phyloP scores from a whole-genome alignment of 1,284 basidiomycete species.

The Ceratobasidium sp. region DNA sequence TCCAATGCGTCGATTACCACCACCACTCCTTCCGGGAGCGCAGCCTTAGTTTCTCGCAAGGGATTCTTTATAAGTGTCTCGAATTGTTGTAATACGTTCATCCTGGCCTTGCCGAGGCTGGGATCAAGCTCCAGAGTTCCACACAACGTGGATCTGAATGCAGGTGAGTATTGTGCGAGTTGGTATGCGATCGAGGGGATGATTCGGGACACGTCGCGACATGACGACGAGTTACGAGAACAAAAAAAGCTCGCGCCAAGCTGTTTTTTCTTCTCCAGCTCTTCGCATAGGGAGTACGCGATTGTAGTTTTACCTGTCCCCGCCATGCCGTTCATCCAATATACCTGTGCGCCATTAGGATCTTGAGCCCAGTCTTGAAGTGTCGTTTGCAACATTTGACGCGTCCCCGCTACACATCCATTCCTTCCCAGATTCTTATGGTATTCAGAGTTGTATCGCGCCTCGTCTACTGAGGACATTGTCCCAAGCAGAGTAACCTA shows the following conservation, averaged over 20 bases:
- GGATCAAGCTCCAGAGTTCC: not conserved
- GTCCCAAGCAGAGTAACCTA: not conserved
- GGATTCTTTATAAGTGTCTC: slow-evolving; percentile 15
- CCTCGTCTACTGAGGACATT: not conserved
- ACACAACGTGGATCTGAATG: not conserved
- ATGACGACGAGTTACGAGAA: slow-evolving; percentile 40
- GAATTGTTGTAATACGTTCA: not conserved
- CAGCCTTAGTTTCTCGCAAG: not conserved
- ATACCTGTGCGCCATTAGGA: slow-evolving; percentile 36
- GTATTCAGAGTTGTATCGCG: not conserved
- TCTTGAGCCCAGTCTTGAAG: slow-evolving; percentile 37
- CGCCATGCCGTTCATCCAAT: slow-evolving; percentile 44
- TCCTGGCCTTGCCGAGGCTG: not conserved
- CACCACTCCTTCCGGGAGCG: not conserved
- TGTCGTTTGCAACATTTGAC: not conserved
- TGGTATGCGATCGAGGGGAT: slow-evolving; percentile 34
- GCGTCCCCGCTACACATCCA: not conserved
- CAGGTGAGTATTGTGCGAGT: slow-evolving; percentile 9
- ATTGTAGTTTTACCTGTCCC: slow-evolving; percentile 45
- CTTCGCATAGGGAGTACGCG: slow-evolving; percentile 43
- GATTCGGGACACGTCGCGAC: slow-evolving; percentile 7
- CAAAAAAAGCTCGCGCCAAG: slow-evolving; percentile 48
- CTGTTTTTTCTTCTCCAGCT: slow-evolving; percentile 5
- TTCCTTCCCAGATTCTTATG: not conserved
- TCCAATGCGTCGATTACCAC: slow-evolving; percentile 35